These are phyloP conservation scores for Populus alba DNA, from an alignment of 345 rosid genomes.

Conservation along the genomic window DNA sequence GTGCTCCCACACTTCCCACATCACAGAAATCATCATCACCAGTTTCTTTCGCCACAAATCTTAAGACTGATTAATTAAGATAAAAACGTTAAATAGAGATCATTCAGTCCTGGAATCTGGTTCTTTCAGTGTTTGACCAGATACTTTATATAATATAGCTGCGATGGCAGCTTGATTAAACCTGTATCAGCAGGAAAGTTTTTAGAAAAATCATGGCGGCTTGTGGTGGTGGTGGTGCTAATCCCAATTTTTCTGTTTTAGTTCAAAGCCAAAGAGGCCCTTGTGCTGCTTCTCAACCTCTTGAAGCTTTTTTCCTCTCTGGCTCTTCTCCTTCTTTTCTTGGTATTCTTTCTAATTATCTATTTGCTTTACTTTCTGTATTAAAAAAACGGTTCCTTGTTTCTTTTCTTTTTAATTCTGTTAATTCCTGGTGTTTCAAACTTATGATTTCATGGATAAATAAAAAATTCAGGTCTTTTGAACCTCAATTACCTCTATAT, in stretches of 20 bases:
- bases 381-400: not conserved
- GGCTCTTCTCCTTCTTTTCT: conserved; percentile 31
- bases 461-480: not conserved
- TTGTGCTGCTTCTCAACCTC: conserved; percentile 34
- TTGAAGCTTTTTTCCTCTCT: conserved; percentile 43
- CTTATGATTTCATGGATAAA: too few relatives aligned
- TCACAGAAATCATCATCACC: conserved; percentile 73
- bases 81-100: not conserved
- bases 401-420: not conserved
- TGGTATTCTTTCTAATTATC: conserved; percentile 28
- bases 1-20: conserved; percentile 66
- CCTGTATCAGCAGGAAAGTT: not conserved
- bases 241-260: conserved; percentile 38
- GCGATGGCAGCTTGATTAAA: conserved; percentile 22
- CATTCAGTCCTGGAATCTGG: not conserved
- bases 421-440: not conserved
- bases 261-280: conserved; percentile 42
- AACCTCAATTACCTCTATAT: not conserved
- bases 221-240: conserved; percentile 16
- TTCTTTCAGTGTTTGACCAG: conserved; percentile 3
- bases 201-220: conserved; percentile 36
- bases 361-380: not conserved
- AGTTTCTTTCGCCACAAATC: conserved; percentile 77
- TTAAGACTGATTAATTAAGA: conserved; percentile 5
- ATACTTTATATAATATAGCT: conserved; percentile 1